Evolutionary conservation across 257 asterid genomes (phyloP).

Genomic region (Schizonepeta tenuifolia): DNA sequence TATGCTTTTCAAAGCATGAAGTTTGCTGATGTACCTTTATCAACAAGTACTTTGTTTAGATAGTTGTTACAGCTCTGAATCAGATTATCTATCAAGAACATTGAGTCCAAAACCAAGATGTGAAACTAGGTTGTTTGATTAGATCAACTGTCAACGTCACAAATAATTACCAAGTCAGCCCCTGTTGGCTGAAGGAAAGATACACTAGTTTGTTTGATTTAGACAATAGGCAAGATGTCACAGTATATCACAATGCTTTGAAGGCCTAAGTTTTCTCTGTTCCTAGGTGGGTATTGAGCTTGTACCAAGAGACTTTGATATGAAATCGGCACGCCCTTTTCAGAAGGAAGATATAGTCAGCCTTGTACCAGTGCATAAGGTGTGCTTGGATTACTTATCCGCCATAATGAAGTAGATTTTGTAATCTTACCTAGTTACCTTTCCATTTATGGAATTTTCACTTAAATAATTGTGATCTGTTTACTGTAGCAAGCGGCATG

Average conservation of each 20-base stretch:
- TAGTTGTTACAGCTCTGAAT: neutral
- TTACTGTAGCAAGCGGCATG: conserved; percentile 92
- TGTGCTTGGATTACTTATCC: conserved; percentile 31
- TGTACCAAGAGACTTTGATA: conserved; percentile 86
- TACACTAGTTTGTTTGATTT: conserved; percentile 7
- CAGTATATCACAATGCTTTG: conserved; percentile 24
- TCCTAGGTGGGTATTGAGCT: conserved; percentile 89
- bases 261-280: conserved; percentile 29
- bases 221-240: conserved; percentile 18
- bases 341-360: conserved; percentile 75
- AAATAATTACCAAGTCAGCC: conserved; percentile 4
- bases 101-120: neutral
- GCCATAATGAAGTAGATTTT: conserved; percentile 20
- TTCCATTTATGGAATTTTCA: conserved; percentile 17
- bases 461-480: conserved; percentile 24
- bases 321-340: conserved; percentile 75
- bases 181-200: conserved; percentile 11
- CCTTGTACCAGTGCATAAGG: conserved; percentile 96
- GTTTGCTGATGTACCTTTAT: no score
- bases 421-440: conserved; percentile 1
- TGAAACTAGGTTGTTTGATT: conserved; percentile 8
- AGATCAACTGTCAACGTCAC: conserved; percentile 8
- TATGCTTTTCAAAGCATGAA: no score
- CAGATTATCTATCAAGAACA: neutral
- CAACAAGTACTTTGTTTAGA: neutral